Base-by-base conservation (phyloP, 306 rosid genomes). In the Crataegus laevigata region DNA sequence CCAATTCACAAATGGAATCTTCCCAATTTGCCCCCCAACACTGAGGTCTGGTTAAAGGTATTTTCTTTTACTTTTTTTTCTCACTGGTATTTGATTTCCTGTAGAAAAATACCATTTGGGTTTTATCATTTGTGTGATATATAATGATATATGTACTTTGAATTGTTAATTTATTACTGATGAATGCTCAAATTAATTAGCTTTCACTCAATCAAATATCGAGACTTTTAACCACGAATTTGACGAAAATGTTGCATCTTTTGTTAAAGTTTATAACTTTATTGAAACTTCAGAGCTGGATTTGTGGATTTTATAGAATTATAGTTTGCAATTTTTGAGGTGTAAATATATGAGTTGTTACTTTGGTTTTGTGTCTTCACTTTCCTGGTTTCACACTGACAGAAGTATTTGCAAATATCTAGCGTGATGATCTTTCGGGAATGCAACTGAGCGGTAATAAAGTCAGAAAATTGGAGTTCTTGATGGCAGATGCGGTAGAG, bases 1-100 rank as follows among this genome's bases (percentile, higher is more conserved):
- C 98, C 98, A 38, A 94, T 94, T 87, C 97, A 94, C 88, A 85
- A 82, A 84, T 94, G 97, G 98, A 91, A 91, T 79, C 91, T 94
- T 62, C 97, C 97, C 29, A 90, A 90, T 83, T 68, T 94, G 81
- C 98, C 98, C 6, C 21, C 71, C 64, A 82, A 85, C 65, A 91
- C 98, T 1, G 88, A 91, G 80, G 83, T 94, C 72, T 94, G 94
- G 94, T 73, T 94, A 64, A 94, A 91, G 96, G 96, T 89, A 79
- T 24, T 43, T 13, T 17, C 21, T n/a, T 12, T 42, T 24, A 5
- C 66, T 32, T 72, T 62, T 72, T 62, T 12, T 18, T 6, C 43
- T 19, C 42, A 8, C 42, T 26, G 4, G 15, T 30, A 28, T 63
- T 63, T 63, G 43, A n/a, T 8, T 64, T 64, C 43, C 21, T 32